Percentiles rank a stretch among this genome's conserved stretches.
Conservation (phyloP, 305 asterid species). For the Solanum hybrid region DNA sequence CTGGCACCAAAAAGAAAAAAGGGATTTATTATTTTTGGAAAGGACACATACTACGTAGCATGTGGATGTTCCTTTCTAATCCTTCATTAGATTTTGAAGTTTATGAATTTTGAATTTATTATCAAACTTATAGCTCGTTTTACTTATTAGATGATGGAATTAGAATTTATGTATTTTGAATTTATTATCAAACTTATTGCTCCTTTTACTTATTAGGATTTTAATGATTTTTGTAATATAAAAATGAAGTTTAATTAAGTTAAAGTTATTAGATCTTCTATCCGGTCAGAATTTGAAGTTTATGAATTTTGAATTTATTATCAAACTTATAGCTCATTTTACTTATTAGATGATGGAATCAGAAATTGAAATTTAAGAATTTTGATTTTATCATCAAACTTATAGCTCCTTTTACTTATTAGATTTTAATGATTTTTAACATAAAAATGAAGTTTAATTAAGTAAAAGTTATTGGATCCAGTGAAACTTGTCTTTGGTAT, state of each 20-base stretch:
- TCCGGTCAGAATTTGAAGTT: background rate
- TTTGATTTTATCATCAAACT: too few species aligned
- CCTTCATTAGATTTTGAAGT: background rate
- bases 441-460: too few species aligned
- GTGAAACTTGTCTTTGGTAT: background rate
- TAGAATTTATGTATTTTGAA: too few species aligned
- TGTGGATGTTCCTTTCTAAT: background rate
- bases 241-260: too few species aligned
- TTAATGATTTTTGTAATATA: too few species aligned
- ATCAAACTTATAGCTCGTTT: background rate
- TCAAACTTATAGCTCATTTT: background rate
- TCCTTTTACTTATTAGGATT: too few species aligned
- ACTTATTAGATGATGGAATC: too few species aligned
- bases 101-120: background rate
- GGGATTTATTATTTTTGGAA: background rate
- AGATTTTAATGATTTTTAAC: background rate
- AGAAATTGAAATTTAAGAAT: too few species aligned
- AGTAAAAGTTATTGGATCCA: background rate
- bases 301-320: background rate
- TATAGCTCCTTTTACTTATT: background rate
- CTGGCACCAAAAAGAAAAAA: background rate
- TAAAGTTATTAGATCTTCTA: too few species aligned
- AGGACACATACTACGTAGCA: background rate
- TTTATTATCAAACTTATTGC: too few species aligned
- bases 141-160: background rate